Conservation (phyloP, 352 stramenopile genomes). For the Phytophthora tubulina region DNA sequence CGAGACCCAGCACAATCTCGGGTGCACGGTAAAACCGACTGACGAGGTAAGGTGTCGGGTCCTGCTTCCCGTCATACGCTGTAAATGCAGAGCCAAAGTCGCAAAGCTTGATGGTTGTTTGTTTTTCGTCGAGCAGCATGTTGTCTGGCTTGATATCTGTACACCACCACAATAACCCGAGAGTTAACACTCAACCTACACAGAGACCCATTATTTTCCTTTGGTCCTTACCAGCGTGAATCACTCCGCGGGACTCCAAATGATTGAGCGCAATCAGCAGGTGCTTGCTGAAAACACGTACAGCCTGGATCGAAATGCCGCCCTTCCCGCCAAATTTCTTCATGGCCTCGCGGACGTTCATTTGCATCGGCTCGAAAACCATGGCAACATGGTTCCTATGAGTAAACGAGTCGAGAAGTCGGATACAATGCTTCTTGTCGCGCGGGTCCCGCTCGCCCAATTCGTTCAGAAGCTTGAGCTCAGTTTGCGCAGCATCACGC, state of each 20-base stretch:
- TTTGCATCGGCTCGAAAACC: constrained; percentile 97
- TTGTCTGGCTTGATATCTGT: constrained; percentile 98
- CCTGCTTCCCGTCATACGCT: constrained; percentile 89
- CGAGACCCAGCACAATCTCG: constrained; percentile 92
- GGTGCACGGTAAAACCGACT: constrained; percentile 98
- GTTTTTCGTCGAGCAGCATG: constrained; percentile 96
- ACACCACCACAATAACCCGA: constrained; percentile 7
- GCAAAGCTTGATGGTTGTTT: constrained; percentile 96
- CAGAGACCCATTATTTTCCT: constrained; percentile 4
- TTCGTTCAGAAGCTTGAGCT: constrained; percentile 85
- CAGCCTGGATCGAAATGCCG: constrained; percentile 86
- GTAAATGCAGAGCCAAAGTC: constrained; percentile 99
- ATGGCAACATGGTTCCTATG: constrained; percentile 97
- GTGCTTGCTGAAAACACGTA: constrained; percentile 87
- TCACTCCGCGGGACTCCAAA: constrained; percentile 80
- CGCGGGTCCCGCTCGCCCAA: constrained; percentile 73
- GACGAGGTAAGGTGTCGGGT: constrained; percentile 98
- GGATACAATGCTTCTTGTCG: constrained; percentile 89
- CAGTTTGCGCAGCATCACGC: constrained; percentile 94
- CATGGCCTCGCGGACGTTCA: constrained; percentile 96
- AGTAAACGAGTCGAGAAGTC: constrained; percentile 87
- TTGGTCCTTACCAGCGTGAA: constrained; percentile 89
- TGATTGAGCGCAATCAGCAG: constrained; percentile 83
- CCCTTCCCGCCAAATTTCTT: constrained; percentile 91
- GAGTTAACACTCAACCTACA: constrained; percentile 11